Conservation (phyloP, 768 basidiomycete species). For the Tubosaeta brunneosetosa region DNA sequence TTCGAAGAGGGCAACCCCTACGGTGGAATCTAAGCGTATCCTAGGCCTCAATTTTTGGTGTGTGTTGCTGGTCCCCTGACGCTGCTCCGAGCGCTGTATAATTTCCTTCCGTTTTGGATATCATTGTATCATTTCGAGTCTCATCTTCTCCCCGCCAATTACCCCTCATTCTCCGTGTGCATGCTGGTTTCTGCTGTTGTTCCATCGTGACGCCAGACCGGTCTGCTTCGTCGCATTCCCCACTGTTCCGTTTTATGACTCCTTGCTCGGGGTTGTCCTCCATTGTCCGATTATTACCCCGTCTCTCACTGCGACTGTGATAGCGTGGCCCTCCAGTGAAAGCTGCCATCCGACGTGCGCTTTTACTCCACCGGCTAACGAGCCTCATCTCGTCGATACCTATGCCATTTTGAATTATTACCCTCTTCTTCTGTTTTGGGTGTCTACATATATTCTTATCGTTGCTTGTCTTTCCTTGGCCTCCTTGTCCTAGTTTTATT, state of each 20-base stretch:
- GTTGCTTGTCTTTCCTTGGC: background rate
- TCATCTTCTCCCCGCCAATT: background rate
- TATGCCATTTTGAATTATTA: background rate
- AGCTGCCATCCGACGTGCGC: conserved; percentile 15
- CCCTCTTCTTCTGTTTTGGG: background rate
- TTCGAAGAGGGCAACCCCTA: conserved; percentile 69
- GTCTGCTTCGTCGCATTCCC: conserved; percentile 21
- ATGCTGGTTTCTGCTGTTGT: conserved; percentile 24
- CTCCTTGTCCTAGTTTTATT: background rate
- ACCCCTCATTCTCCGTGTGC: conserved; percentile 7
- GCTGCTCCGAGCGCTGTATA: conserved; percentile 16
- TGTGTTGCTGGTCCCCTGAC: conserved; percentile 10
- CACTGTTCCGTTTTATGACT: background rate
- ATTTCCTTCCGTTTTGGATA: conserved; percentile 15
- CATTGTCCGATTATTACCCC: conserved; percentile 13
- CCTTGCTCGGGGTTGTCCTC: conserved; percentile 1
- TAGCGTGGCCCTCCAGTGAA: conserved; percentile 14
- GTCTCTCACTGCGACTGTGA: background rate
- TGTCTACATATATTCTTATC: background rate
- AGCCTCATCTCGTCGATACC: conserved; percentile 37
- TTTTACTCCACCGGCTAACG: conserved; percentile 30
- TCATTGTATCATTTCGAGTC: conserved; percentile 20
- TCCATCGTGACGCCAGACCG: conserved; percentile 21
- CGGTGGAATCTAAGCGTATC: conserved; percentile 50
- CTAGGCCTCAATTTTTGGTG: background rate